phyloP scores from a whole-genome alignment of 441 rosid genomes.

The Francoa sonchifolia region DNA sequence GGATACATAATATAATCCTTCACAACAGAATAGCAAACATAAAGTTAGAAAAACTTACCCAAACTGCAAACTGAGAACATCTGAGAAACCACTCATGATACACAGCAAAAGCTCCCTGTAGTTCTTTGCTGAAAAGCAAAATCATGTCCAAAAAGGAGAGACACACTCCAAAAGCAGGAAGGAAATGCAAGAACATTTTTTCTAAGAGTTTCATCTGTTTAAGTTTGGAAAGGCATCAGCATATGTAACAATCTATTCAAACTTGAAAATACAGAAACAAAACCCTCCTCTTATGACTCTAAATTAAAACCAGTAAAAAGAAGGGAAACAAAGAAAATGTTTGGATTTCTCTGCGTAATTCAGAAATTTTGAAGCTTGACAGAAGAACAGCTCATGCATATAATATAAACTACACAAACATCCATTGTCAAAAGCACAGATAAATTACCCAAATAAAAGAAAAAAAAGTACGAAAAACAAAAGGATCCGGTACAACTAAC shows the following conservation, averaged over 20 bases:
- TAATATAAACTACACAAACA: no score
- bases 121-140: slow-evolving; percentile 30
- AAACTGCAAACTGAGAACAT: slow-evolving; percentile 40
- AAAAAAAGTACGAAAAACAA: no score
- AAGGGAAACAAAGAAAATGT: slow-evolving; percentile 5
- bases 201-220: slow-evolving; percentile 34
- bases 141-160: slow-evolving; percentile 46
- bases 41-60: slow-evolving; percentile 42
- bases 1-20: slow-evolving; percentile 9
- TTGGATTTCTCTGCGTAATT: not conserved
- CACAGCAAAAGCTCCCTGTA: slow-evolving; percentile 22
- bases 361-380: not conserved
- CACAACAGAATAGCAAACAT: slow-evolving; percentile 3
- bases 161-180: slow-evolving; percentile 54
- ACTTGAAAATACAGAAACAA: not conserved
- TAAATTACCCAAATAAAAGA: no score
- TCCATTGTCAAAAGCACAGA: no score
- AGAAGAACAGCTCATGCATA: not conserved
- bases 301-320: not conserved
- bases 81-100: slow-evolving; percentile 46
- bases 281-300: not conserved
- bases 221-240: slow-evolving; percentile 7
- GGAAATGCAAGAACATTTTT: slow-evolving; percentile 31
- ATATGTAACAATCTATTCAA: slow-evolving; percentile 2
- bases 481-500: no score